Evolutionary conservation across 2,329 filamentous ascomycete genomes (phyloP), one percentile per base, ranked within the genome.

Genomic region (Penicillium polonicum): DNA sequence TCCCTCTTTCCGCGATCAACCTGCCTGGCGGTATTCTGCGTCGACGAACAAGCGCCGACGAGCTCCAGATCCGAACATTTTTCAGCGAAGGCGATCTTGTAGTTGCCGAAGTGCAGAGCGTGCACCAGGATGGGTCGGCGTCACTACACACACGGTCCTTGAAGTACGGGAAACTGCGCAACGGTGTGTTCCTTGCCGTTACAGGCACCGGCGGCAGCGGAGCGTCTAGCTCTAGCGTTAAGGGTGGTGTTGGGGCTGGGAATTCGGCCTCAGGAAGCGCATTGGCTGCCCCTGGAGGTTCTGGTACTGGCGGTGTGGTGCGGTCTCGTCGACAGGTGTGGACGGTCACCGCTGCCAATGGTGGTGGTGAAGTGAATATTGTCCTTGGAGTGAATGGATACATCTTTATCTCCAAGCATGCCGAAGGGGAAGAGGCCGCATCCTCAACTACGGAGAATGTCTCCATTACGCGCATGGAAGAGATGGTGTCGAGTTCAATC

Each of bases 61-160:
- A 97, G 79, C 82, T 99, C 68, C 94, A 97, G 77, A 97, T 99
- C 76, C 86, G 94, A 50, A 91, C 87, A n/a, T 99, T 97, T 77
- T 97, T 99, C 78, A 88, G 89, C 54, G 94, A 99, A 76, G 94
- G 94, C 13, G 94, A 99, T 73, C 79, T 99, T 52, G 80, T 99
- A 17, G 90, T 97, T 19, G 94, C 94, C 1, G 94, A 99, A 78
- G 94, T 99, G 54, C 94, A 99, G 82, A 85, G 86, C 66, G 81
- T 99, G 54, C 91, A 92, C 73, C 83, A 86, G 57, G 93, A 97
- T 76, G 93, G 92, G 57, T 88, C 86, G 1, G 92, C 94, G 0
- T 88, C 88, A 57, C 80, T 99, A 70, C 94, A 99, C 78, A 97
- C 94, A 9, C 86, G 94, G 60, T 90, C 86, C 63, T 78, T 97